Evolutionary conservation across 495 filamentous ascomycete genomes (phyloP).

Genomic region (Geopyxis carbonaria): DNA sequence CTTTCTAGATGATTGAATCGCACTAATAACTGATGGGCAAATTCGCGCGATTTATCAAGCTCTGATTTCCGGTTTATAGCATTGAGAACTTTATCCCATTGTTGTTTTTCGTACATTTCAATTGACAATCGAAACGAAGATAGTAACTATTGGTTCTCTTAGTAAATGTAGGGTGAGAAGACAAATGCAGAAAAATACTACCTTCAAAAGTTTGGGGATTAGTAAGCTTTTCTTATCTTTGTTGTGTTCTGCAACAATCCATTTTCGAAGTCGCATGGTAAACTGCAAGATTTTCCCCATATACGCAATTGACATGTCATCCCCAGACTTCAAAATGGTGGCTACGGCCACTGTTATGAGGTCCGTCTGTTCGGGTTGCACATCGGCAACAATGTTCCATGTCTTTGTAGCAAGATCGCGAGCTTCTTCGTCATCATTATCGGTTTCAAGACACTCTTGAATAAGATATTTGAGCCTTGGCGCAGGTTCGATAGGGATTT

Average conservation of each 20-base stretch:
- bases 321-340: constrained; percentile 21
- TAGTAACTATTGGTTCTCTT: constrained; percentile 15
- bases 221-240: constrained; percentile 18
- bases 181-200: constrained; percentile 8
- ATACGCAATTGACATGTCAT: constrained; percentile 18
- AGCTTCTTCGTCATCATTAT: constrained; percentile 23
- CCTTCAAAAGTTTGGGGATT: constrained; percentile 19
- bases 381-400: constrained; percentile 19
- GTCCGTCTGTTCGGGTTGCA: constrained; percentile 16
- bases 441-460: constrained; percentile 16
- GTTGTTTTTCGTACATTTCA: constrained; percentile 22
- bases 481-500: constrained; percentile 18
- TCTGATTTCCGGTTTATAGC: constrained; percentile 22
- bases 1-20: constrained; percentile 15
- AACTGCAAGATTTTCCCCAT: constrained; percentile 22
- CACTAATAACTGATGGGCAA: constrained; percentile 15
- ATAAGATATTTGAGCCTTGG: constrained; percentile 19
- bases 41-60: constrained; percentile 19
- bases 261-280: constrained; percentile 21
- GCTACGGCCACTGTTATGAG: constrained; percentile 18
- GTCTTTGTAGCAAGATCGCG: constrained; percentile 19
- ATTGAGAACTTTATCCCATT: constrained; percentile 19
- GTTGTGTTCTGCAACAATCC: constrained; percentile 23
- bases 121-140: constrained; percentile 18
- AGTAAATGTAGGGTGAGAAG: neutral